These are phyloP conservation scores for Phytopythium delawarense DNA, from an alignment of 352 stramenopile genomes.

Conservation along the genomic window DNA sequence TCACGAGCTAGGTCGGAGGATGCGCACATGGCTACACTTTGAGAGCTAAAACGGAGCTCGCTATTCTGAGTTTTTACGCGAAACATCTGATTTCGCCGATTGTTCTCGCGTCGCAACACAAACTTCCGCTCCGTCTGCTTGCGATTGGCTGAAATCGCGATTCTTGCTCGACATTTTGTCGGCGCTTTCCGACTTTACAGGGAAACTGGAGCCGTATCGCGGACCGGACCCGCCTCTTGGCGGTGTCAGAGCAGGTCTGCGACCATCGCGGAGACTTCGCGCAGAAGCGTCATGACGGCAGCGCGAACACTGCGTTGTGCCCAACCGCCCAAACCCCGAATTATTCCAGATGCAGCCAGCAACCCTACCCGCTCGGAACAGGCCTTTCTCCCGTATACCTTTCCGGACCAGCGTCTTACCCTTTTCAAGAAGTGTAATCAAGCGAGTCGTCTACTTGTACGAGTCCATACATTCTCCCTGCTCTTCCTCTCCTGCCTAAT, in stretches of 20 bases:
- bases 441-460: not conserved
- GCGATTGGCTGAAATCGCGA: not conserved
- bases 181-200: too few relatives aligned
- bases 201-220: not conserved
- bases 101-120: not conserved
- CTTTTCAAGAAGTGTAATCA: not conserved
- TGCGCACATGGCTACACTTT: not conserved
- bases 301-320: too few relatives aligned
- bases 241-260: too few relatives aligned
- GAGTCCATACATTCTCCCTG: not conserved
- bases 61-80: not conserved
- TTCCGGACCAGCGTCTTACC: not conserved
- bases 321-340: too few relatives aligned
- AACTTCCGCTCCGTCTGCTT: not conserved
- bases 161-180: not conserved
- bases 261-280: too few relatives aligned
- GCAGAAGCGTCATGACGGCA: too few relatives aligned
- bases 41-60: not conserved
- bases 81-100: conserved; percentile 3
- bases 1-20: conserved; percentile 25
- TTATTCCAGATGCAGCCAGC: too few relatives aligned
- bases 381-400: not conserved
- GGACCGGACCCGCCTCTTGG: too few relatives aligned
- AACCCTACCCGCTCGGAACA: not conserved
- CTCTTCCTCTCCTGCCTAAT: not conserved